Conservation (phyloP, 768 basidiomycete species). For the Mycena venus region DNA sequence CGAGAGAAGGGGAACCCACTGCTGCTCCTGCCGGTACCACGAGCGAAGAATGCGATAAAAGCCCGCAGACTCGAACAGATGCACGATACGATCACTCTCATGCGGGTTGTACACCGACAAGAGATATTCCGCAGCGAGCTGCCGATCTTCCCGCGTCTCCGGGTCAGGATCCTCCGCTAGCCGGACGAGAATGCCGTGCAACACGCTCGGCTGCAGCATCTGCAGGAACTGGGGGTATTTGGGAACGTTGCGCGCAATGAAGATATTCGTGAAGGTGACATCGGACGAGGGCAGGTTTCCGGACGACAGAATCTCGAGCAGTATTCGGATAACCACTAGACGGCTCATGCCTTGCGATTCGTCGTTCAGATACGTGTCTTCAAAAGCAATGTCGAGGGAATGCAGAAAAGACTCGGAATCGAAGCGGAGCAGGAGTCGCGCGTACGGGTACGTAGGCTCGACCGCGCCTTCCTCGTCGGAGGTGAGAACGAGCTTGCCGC, state of each 20-base stretch:
- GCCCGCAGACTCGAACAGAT: constrained; percentile 83
- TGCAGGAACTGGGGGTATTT: constrained; percentile 93
- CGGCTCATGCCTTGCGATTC: constrained; percentile 76
- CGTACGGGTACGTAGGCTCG: constrained; percentile 93
- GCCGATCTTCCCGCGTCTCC: constrained; percentile 91
- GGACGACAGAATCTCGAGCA: constrained; percentile 82
- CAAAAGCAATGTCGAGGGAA: constrained; percentile 93
- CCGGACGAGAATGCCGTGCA: constrained; percentile 82
- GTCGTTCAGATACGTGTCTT: constrained; percentile 92
- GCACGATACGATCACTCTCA: constrained; percentile 74
- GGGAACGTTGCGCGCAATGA: constrained; percentile 95
- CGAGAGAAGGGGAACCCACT: constrained; percentile 81
- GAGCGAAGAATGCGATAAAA: constrained; percentile 93
- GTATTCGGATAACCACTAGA: constrained; percentile 84
- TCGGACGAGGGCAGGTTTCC: constrained; percentile 70
- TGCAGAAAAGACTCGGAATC: constrained; percentile 96
- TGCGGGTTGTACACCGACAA: constrained; percentile 92
- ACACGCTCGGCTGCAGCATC: constrained; percentile 69
- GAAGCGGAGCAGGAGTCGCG: constrained; percentile 84
- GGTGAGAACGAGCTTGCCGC: constrained; percentile 81
- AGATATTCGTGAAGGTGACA: constrained; percentile 91
- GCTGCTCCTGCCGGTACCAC: constrained; percentile 80
- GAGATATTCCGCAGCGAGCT: constrained; percentile 94
- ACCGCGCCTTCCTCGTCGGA: constrained; percentile 78
- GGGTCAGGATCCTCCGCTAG: constrained; percentile 83